Evolutionary conservation across 1,284 basidiomycete species (phyloP).

Genomic region (Ceratobasidium sp.): DNA sequence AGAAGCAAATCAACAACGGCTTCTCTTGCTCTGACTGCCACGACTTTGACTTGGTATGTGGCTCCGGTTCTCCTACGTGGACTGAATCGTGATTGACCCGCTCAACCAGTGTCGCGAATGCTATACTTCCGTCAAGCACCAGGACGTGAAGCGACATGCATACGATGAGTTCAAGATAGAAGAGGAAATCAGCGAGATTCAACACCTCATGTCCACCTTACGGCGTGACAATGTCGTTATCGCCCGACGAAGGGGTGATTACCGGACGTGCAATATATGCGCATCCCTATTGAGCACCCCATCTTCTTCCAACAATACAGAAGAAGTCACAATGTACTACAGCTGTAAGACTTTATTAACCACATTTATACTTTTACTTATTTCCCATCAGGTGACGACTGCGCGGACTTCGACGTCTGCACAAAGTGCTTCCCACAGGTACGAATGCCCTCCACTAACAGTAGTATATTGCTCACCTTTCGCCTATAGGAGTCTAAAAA

Average conservation of each 20-base stretch:
- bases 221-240: slow-evolving; percentile 24
- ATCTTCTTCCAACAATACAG: not conserved
- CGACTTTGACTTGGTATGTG: slow-evolving; percentile 31
- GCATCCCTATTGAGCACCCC: not conserved
- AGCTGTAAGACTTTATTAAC: too few species aligned
- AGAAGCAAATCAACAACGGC: slow-evolving; percentile 14
- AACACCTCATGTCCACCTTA: slow-evolving; percentile 27
- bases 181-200: slow-evolving; percentile 38
- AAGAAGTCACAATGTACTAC: too few species aligned
- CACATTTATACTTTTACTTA: not conserved
- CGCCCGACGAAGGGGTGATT: slow-evolving; percentile 8
- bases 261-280: slow-evolving; percentile 16
- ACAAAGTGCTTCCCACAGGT: slow-evolving; percentile 33
- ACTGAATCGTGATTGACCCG: not conserved
- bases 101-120: slow-evolving; percentile 16
- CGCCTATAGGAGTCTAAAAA: slow-evolving; percentile 15
- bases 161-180: slow-evolving; percentile 37
- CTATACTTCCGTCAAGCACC: slow-evolving; percentile 7
- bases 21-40: slow-evolving; percentile 35
- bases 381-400: slow-evolving; percentile 1
- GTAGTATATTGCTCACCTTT: not conserved
- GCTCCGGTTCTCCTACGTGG: too few species aligned
- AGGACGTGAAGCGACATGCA: slow-evolving; percentile 18
- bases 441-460: not conserved
- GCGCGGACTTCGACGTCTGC: slow-evolving; percentile 30